Conservation (phyloP, 1,139 yeast species). For the Kodamaea fungicola region DNA sequence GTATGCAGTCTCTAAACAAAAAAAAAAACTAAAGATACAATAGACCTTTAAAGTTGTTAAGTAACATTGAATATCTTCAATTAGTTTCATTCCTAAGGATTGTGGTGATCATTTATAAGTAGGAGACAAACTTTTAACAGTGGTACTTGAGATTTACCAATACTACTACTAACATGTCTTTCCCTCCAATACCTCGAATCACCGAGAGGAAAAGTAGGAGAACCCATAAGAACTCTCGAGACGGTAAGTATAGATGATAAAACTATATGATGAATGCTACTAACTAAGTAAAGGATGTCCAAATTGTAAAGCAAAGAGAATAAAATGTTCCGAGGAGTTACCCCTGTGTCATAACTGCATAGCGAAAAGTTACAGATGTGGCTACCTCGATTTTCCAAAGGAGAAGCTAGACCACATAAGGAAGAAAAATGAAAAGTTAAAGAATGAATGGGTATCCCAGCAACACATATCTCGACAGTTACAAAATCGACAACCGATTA, state of each 20-base stretch:
- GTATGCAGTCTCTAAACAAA: no score
- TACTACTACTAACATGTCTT: background rate
- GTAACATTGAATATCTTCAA: no score
- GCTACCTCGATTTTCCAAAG: conserved; percentile 40
- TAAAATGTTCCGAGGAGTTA: conserved; percentile 44
- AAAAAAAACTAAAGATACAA: no score
- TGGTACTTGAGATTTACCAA: no score
- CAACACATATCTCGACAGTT: background rate
- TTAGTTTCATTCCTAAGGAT: no score
- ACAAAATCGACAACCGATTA: background rate
- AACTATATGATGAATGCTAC: conserved; percentile 1
- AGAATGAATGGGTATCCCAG: background rate
- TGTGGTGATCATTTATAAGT: no score
- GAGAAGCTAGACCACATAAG: conserved; percentile 34
- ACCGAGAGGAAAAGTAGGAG: conserved; percentile 38
- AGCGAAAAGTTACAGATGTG: conserved; percentile 38
- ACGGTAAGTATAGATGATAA: conserved; percentile 24
- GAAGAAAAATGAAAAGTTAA: conserved; percentile 29
- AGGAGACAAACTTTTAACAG: no score
- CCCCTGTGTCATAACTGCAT: conserved; percentile 42
- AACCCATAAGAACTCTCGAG: conserved; percentile 45
- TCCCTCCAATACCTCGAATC: conserved; percentile 5
- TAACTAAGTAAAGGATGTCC: conserved; percentile 30
- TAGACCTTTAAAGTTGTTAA: no score
- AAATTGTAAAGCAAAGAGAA: conserved; percentile 42